Evolutionary conservation across 495 filamentous ascomycete species (phyloP).

Genomic region (Podospora australis): DNA sequence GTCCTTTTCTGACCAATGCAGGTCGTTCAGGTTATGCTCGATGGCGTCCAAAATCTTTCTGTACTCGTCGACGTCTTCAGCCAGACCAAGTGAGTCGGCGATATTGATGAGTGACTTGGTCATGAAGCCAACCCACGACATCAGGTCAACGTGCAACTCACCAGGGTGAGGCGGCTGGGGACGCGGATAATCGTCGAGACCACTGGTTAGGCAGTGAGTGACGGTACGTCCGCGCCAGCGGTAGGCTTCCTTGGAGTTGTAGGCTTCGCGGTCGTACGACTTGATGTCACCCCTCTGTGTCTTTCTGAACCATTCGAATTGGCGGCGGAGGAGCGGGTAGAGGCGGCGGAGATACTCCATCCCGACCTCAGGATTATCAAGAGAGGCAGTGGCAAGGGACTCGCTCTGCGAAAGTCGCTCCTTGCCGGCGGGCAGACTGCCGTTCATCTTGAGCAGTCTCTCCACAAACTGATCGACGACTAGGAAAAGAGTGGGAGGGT

Average conservation of each 20-base stretch:
- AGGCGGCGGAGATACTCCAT: conserved; percentile 69
- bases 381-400: conserved; percentile 48
- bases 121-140: conserved; percentile 97
- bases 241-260: conserved; percentile 82
- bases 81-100: conserved; percentile 61
- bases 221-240: conserved; percentile 90
- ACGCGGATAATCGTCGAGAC: conserved; percentile 92
- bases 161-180: conserved; percentile 95
- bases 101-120: conserved; percentile 72
- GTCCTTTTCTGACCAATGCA: conserved; percentile 79
- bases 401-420: conserved; percentile 30
- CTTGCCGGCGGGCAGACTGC: conserved; percentile 22
- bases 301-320: conserved; percentile 90
- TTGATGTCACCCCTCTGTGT: conserved; percentile 89
- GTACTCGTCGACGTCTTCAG: conserved; percentile 68
- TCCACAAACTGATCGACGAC: conserved; percentile 76
- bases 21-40: conserved; percentile 78
- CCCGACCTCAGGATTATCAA: conserved; percentile 61
- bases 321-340: conserved; percentile 86
- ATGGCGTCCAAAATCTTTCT: conserved; percentile 71
- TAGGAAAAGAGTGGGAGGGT: conserved; percentile 94
- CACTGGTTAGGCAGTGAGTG: conserved; percentile 83
- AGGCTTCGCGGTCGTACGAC: conserved; percentile 80
- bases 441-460: conserved; percentile 50
- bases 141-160: conserved; percentile 90